A percentile compares a stretch with the other conserved stretches of the same genome.
phyloP scores from a whole-genome alignment of 192 early-diverging fungal species.

The Spizellomyces punctatus region DNA sequence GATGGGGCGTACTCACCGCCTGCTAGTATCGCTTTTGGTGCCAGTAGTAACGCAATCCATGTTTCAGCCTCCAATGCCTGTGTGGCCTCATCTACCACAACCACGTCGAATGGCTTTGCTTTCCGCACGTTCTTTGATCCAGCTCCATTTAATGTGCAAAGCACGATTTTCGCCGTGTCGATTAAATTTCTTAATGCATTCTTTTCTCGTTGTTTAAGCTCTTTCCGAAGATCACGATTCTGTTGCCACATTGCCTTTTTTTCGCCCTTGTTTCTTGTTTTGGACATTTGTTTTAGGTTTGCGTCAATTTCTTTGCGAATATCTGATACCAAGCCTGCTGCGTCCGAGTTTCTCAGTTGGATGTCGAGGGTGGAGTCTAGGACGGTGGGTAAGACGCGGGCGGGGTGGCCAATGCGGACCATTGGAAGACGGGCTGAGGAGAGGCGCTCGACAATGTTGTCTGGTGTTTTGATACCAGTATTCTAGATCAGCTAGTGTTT shows the following conservation, averaged over 20 bases:
- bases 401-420: conserved; percentile 84
- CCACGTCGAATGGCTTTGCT: conserved; percentile 73
- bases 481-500: not conserved
- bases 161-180: conserved; percentile 64
- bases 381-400: conserved; percentile 72
- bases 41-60: conserved; percentile 84
- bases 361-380: conserved; percentile 72
- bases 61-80: conserved; percentile 79
- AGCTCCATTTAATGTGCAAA: conserved; percentile 79
- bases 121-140: conserved; percentile 49
- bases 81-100: conserved; percentile 88
- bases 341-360: conserved; percentile 65
- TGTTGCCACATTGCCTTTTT: conserved; percentile 63
- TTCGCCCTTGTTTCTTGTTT: conserved; percentile 66
- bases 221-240: conserved; percentile 62
- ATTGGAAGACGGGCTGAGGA: conserved; percentile 55
- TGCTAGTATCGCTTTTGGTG: conserved; percentile 68
- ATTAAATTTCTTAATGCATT: conserved; percentile 65
- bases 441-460: conserved; percentile 85
- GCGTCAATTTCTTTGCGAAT: conserved; percentile 77
- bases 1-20: conserved; percentile 54
- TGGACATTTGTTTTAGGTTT: conserved; percentile 59
- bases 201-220: conserved; percentile 63
- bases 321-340: conserved; percentile 73
- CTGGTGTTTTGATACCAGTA: conserved; percentile 38